Evolutionary conservation across 345 rosid species (phyloP), one percentile per base, ranked within the genome.

Genomic region (Hypericum perforatum): DNA sequence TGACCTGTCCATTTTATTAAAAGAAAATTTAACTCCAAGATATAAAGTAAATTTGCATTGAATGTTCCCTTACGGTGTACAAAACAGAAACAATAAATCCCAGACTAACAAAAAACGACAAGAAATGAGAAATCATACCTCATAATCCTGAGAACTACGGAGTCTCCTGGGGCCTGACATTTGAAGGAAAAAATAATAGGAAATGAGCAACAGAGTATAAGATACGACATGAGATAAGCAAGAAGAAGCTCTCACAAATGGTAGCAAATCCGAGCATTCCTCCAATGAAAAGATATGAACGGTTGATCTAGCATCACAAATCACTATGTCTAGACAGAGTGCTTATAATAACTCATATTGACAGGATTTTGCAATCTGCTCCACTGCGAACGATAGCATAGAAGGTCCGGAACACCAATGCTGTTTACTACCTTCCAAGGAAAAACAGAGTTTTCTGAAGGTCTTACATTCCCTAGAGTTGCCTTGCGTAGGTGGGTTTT

Each of bases 391-490:
- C 1, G 32, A 22, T 22, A 22, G 32, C 32, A 22, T 22, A 22
- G 32, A 22, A 22, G 32, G 32, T 4, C 32, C 32, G 32, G 4
- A 22, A 22, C 32, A 22, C 32, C 32, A 22, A 22, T 22, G 32
- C 2, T 4, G 1, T 22, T 22, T 22, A 22, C 32, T 4, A 22
- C 32, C 32, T 22, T 22, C 32, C 32, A 22, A 22, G 32, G 32
- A 22, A 1, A 22, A 22, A 22, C 1, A 4, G 32, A 22, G 32
- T 1, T 1, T 1, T 1, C 4, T 22, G 32, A 22, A 22, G 45
- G 63, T 71, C 95, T 76, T 73, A 85, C 95, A 85, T 62, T 76
- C 95, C 32, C 69, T 73, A 36, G 81, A 63, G 53, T 60, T 62
- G n/a, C 60, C 77, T 22, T 39, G 79, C 9, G 74, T 13, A 32